phyloP scores from a whole-genome alignment of 306 rosid species.

The Cajanus cajan region DNA sequence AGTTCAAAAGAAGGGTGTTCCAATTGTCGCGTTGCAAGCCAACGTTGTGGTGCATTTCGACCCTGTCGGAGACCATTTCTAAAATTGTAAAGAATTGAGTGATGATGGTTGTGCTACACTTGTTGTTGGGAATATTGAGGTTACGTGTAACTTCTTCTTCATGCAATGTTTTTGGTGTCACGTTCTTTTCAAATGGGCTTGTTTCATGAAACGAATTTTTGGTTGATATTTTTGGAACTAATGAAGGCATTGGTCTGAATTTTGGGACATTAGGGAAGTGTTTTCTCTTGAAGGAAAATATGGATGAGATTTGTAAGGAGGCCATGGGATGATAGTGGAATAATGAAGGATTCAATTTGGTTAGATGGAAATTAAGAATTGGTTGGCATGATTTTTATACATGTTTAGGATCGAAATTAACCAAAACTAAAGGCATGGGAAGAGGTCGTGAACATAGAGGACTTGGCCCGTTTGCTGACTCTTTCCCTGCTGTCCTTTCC shows the following conservation, averaged over 20 bases:
- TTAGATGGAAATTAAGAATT: background rate
- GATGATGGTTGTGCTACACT: background rate
- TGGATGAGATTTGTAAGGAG: background rate
- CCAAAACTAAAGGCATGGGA: background rate
- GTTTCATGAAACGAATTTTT: background rate
- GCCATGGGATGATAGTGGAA: background rate
- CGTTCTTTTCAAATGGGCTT: background rate
- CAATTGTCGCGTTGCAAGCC: constrained; percentile 29
- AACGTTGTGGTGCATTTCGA: constrained; percentile 31
- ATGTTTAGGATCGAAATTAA: background rate
- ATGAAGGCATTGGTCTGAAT: background rate
- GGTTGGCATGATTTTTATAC: background rate
- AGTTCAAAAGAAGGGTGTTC: constrained; percentile 35
- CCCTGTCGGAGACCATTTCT: constrained; percentile 25
- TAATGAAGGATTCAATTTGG: too few species aligned
- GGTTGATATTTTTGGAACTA: constrained; percentile 3
- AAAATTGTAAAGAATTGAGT: constrained; percentile 17
- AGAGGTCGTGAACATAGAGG: background rate
- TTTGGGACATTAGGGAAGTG: constrained; percentile 1
- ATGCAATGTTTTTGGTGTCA: background rate
- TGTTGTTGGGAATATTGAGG: background rate
- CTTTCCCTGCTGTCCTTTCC: background rate
- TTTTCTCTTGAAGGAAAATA: background rate
- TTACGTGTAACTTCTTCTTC: background rate
- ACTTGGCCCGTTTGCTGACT: constrained; percentile 18